Percentiles rank a stretch among this genome's conserved stretches.
Conservation (phyloP, 1,284 basidiomycete genomes). For the Microbotryum saponariae region DNA sequence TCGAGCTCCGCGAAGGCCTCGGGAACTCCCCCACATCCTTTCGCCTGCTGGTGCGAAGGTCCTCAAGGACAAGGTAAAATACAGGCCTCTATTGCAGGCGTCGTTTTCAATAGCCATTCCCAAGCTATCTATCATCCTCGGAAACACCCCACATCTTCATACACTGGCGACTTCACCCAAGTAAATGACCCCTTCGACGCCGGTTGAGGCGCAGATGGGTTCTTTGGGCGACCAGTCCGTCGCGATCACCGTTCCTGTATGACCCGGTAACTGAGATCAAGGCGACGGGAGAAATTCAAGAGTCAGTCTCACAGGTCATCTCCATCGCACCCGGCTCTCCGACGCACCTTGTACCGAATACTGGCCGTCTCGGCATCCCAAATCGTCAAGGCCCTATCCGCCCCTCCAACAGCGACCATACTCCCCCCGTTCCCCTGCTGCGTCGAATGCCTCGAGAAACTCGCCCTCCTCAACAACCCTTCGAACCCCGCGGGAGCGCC, state of each 20-base stretch:
- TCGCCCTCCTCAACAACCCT: conserved; percentile 64
- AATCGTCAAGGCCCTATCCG: conserved; percentile 61
- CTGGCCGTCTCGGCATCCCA: conserved; percentile 68
- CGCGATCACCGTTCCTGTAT: conserved; percentile 83
- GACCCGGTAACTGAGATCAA: conserved; percentile 64
- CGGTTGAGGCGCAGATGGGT: conserved; percentile 75
- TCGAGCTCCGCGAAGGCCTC: too few relatives aligned
- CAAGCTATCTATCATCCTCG: too few relatives aligned
- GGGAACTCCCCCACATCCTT: too few relatives aligned
- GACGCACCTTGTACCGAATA: conserved; percentile 67
- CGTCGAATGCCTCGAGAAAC: conserved; percentile 51
- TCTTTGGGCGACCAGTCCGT: conserved; percentile 88
- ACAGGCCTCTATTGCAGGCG: too few relatives aligned
- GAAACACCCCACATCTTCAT: neutral
- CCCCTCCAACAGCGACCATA: conserved; percentile 46
- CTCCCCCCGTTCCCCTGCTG: conserved; percentile 28
- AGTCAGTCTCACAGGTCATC: conserved; percentile 9
- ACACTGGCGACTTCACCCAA: conserved; percentile 68
- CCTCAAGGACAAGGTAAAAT: too few relatives aligned
- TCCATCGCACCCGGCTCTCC: neutral
- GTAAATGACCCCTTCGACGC: conserved; percentile 72
- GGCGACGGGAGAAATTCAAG: too few relatives aligned
- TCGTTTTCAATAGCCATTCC: too few relatives aligned
- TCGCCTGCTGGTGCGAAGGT: too few relatives aligned
- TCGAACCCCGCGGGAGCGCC: conserved; percentile 89